phyloP scores from a whole-genome alignment of 306 rosid genomes.

The Malus sieversii region DNA sequence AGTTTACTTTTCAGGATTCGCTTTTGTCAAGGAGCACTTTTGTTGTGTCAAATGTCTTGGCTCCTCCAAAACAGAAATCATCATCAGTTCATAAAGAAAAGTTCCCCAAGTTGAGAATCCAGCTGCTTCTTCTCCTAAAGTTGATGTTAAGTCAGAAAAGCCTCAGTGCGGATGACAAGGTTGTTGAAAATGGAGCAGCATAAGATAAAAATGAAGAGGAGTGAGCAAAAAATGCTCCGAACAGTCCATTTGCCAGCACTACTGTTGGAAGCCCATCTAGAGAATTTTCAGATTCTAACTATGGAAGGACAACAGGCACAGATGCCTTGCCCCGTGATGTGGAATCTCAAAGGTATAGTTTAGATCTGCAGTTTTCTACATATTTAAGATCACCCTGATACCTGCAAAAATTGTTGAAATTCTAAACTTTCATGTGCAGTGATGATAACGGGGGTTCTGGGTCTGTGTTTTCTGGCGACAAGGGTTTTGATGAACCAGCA shows the following conservation, averaged over 20 bases:
- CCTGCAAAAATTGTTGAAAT: not conserved
- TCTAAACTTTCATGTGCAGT: constrained; percentile 39
- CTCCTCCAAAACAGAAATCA: constrained; percentile 62
- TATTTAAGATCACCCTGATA: not conserved
- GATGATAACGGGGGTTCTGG: constrained; percentile 59
- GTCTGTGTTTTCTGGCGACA: constrained; percentile 66
- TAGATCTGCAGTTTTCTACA: constrained; percentile 2
- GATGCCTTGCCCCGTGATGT: constrained; percentile 21
- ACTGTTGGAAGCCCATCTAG: constrained; percentile 61
- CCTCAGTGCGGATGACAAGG: constrained; percentile 41
- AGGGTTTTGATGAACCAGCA: constrained; percentile 63
- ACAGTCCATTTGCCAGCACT: constrained; percentile 70
- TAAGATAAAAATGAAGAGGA: constrained; percentile 52
- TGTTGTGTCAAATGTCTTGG: constrained; percentile 66
- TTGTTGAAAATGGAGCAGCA: constrained; percentile 63
- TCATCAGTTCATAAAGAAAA: constrained; percentile 25
- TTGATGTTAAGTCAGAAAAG: constrained; percentile 44
- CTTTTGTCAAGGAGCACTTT: constrained; percentile 83
- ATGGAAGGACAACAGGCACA: constrained; percentile 44
- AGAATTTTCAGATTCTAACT: constrained; percentile 45
- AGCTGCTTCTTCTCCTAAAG: constrained; percentile 40
- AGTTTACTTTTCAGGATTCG: constrained; percentile 52
- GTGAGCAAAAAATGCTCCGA: constrained; percentile 44
- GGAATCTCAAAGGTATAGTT: not conserved
- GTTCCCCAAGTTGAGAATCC: constrained; percentile 39